phyloP scores from a whole-genome alignment of 768 basidiomycete species.

The Lentinula sp. region DNA sequence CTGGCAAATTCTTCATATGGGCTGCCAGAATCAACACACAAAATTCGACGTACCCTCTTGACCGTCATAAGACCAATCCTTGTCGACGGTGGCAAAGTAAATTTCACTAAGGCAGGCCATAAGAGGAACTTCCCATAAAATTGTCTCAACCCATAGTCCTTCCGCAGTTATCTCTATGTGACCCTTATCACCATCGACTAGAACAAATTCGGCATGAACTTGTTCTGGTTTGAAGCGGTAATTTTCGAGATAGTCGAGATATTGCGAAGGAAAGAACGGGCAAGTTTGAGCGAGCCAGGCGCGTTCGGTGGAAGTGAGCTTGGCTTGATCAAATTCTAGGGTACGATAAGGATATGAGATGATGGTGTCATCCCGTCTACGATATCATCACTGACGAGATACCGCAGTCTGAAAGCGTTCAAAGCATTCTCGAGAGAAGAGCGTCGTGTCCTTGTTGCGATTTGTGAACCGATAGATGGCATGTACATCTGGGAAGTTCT shows the following conservation, averaged over 20 bases:
- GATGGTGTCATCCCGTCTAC: neutral
- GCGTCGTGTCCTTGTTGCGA: slow-evolving; percentile 48
- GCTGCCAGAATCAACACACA: neutral
- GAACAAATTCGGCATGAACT: slow-evolving; percentile 59
- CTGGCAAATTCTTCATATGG: slow-evolving; percentile 29
- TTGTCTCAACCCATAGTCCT: slow-evolving; percentile 78
- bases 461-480: slow-evolving; percentile 80
- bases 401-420: slow-evolving; percentile 52
- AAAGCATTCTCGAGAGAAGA: slow-evolving; percentile 63
- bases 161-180: slow-evolving; percentile 63
- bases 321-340: slow-evolving; percentile 64
- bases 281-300: slow-evolving; percentile 62
- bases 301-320: slow-evolving; percentile 55
- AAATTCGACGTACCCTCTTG: slow-evolving; percentile 53
- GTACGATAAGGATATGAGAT: neutral
- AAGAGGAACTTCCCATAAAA: slow-evolving; percentile 94
- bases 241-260: slow-evolving; percentile 68
- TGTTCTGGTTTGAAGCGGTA: slow-evolving; percentile 75
- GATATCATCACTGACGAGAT: slow-evolving; percentile 35
- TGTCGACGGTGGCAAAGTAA: slow-evolving; percentile 71
- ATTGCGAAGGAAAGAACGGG: slow-evolving; percentile 65
- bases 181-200: slow-evolving; percentile 50
- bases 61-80: slow-evolving; percentile 81
- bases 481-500: slow-evolving; percentile 66
- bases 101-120: slow-evolving; percentile 91